These are phyloP conservation scores for Lipomyces kockii DNA, from an alignment of 805 yeast genomes.

Conservation along the genomic window DNA sequence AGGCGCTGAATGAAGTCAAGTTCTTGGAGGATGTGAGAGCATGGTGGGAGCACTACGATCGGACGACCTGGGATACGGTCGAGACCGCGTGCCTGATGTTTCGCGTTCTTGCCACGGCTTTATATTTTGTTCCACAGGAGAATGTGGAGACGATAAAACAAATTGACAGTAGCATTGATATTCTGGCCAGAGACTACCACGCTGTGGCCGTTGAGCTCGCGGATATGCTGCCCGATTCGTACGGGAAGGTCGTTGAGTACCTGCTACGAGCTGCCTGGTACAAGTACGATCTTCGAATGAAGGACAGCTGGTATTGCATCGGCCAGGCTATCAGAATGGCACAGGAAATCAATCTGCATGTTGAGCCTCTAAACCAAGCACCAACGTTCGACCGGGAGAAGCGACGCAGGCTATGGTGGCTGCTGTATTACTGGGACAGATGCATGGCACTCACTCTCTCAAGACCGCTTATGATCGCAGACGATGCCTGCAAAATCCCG, in stretches of 20 bases:
- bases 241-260: background rate
- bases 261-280: slow-evolving; percentile 9
- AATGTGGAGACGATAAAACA: slow-evolving; percentile 6
- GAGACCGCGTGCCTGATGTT: slow-evolving; percentile 8
- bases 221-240: slow-evolving; percentile 5
- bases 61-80: background rate
- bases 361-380: background rate
- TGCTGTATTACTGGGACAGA: slow-evolving; percentile 13
- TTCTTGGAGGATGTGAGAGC: background rate
- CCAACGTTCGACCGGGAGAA: slow-evolving; percentile 11
- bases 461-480: slow-evolving; percentile 11
- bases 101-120: slow-evolving; percentile 2
- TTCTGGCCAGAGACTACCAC: slow-evolving; percentile 9
- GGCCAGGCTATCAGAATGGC: slow-evolving; percentile 10
- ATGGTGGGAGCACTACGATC: slow-evolving; percentile 5
- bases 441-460: slow-evolving; percentile 4
- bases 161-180: background rate
- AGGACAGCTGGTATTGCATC: slow-evolving; percentile 10
- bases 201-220: slow-evolving; percentile 10
- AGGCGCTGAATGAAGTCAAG: slow-evolving; percentile 1
- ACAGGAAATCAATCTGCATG: slow-evolving; percentile 13
- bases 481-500: background rate
- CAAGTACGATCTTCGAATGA: slow-evolving; percentile 8
- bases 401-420: slow-evolving; percentile 13
- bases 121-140: slow-evolving; percentile 12